Base-by-base conservation (phyloP, 805 yeast genomes). In the Naumovozyma baii region DNA sequence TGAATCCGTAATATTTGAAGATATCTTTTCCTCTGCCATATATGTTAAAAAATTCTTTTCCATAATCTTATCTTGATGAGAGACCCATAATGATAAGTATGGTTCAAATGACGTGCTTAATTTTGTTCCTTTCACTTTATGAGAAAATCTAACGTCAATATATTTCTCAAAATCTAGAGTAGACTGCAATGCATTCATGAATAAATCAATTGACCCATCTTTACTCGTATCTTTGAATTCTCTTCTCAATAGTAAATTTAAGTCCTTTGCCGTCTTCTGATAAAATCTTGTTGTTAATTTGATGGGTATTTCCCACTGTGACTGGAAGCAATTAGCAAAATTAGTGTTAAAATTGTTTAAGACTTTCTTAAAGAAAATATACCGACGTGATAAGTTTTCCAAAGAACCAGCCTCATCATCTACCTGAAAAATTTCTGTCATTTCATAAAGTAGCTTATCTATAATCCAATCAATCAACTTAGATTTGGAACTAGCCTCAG, bases 331-430 rank as follows among this genome's bases (percentile, higher is more conserved):
- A 5, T 59, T 49, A 1, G 68, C 54, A 48, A 72, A 76, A 25
- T 68, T 69, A 1, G 74, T 57, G 43, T 76, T 78, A 48, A 78
- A 76, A 30, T 70, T 68, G 39, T 70, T 72, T 43, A 90, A 62
- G 1, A 84, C 72, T 48, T 83, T 78, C 48, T 80, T 79, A 61
- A 85, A 83, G 57, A 82, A 90, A 25, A 87, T 73, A 57, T 77
- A 92, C 36, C 98, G 67, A 48, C 96, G 67, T 22, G 76, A 72
- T 38, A 92, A 62, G 59, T 92, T 92, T 43, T 92, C 98, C 43
- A 92, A 64, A 4, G 94, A 81, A 1, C 96, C 96, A 0, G 98
- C 98, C 61, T 92, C 98, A 50, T 87, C 96, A 12, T 77, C 70
- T 8, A 78, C 69, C 39, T 76, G 73, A 62, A 92, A 92, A 9